These are phyloP conservation scores for Claviceps arundinis DNA, from an alignment of 2,329 filamentous ascomycete species.

Conservation along the genomic window DNA sequence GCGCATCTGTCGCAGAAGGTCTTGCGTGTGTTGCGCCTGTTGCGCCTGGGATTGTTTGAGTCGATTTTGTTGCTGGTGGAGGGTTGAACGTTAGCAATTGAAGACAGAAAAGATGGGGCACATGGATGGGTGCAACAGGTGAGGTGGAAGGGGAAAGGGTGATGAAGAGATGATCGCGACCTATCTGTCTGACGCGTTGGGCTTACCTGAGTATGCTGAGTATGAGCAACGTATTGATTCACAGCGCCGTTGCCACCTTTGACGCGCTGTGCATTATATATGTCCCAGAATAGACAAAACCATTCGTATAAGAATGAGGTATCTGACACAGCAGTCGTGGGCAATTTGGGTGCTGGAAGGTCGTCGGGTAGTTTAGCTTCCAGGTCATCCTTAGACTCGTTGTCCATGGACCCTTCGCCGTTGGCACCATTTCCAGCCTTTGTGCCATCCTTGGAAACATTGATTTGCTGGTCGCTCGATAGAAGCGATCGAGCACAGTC, in stretches of 20 bases:
- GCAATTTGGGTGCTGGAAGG: slow-evolving; percentile 61
- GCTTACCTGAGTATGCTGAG: slow-evolving; percentile 74
- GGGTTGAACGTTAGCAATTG: slow-evolving; percentile 1
- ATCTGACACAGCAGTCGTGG: slow-evolving; percentile 47
- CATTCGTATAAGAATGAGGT: slow-evolving; percentile 90
- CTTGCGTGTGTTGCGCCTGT: slow-evolving; percentile 38
- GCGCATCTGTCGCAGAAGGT: slow-evolving; percentile 62
- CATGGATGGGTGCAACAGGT: too few relatives aligned
- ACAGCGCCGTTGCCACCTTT: slow-evolving; percentile 51
- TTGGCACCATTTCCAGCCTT: slow-evolving; percentile 56
- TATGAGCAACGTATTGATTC: slow-evolving; percentile 66
- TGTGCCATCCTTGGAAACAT: slow-evolving; percentile 56
- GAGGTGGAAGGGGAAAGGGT: too few relatives aligned
- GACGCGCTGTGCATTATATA: slow-evolving; percentile 70
- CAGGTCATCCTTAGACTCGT: slow-evolving; percentile 67
- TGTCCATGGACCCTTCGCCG: slow-evolving; percentile 67
- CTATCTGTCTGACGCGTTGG: slow-evolving; percentile 37
- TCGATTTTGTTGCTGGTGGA: slow-evolving; percentile 48
- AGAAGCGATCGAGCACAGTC: slow-evolving; percentile 69
- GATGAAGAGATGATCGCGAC: background rate
- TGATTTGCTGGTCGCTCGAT: slow-evolving; percentile 51
- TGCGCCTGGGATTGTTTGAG: slow-evolving; percentile 51
- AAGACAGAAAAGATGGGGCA: background rate
- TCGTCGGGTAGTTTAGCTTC: slow-evolving; percentile 65
- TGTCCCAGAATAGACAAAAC: slow-evolving; percentile 97